Evolutionary conservation across 177 flowering plant genomes (phyloP).

Genomic region (Telopea speciosissima): DNA sequence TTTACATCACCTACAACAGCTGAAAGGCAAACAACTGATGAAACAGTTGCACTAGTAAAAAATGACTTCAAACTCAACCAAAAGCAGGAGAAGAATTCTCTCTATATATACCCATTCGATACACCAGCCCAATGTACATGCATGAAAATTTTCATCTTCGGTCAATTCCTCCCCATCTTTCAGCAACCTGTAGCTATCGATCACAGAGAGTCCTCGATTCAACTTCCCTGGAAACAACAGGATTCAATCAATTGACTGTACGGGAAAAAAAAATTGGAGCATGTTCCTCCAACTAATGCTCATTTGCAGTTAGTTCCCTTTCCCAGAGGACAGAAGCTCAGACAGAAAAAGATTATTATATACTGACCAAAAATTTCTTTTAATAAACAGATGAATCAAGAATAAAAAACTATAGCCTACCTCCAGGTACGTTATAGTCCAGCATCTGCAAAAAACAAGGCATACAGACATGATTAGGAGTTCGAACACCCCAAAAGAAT

Average conservation of each 20-base stretch:
- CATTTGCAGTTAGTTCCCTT: neutral
- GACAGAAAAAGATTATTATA: neutral
- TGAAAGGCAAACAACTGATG: neutral
- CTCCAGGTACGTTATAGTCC: conserved; percentile 94
- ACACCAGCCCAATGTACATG: conserved; percentile 89
- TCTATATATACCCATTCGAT: conserved; percentile 78
- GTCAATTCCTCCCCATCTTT: conserved; percentile 64
- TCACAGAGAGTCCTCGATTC: conserved; percentile 86
- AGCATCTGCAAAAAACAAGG: conserved; percentile 56
- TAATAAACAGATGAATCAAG: neutral
- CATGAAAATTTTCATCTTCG: conserved; percentile 65
- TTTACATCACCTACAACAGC: conserved; percentile 2
- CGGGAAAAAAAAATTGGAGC: neutral
- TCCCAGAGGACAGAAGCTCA: neutral
- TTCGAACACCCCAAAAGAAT: neutral
- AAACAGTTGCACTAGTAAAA: neutral
- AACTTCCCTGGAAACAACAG: conserved; percentile 62
- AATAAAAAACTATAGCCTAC: conserved; percentile 25
- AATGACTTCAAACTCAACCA: neutral
- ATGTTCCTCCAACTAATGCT: neutral
- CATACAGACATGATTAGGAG: conserved; percentile 5
- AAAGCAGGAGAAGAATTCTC: neutral
- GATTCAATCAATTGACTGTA: neutral
- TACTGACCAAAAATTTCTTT: neutral
- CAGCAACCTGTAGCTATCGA: conserved; percentile 78